Evolutionary conservation across 176 grass and related monocot species (phyloP).

Genomic region (Oryza officinalis): DNA sequence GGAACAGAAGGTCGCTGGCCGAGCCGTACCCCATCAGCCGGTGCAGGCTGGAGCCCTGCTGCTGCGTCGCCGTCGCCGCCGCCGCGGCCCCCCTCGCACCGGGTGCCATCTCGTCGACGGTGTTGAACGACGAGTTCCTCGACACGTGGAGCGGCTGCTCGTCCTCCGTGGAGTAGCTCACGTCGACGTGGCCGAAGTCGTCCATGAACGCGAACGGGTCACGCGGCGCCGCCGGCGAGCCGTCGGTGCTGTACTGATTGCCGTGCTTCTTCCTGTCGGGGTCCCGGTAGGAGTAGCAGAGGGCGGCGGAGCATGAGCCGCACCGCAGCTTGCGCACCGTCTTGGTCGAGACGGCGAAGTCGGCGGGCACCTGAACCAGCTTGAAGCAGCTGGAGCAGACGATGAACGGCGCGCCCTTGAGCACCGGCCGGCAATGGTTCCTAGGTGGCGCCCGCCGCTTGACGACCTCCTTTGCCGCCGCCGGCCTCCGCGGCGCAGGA

Average conservation of each 20-base stretch:
- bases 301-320: slow-evolving; percentile 67
- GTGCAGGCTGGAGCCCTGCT: slow-evolving; percentile 48
- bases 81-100: neutral
- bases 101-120: neutral
- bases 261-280: slow-evolving; percentile 41
- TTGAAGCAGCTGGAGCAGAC: slow-evolving; percentile 77
- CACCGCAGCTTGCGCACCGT: slow-evolving; percentile 65
- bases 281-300: slow-evolving; percentile 70
- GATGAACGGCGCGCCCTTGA: slow-evolving; percentile 88
- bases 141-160: slow-evolving; percentile 55
- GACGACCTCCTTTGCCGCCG: slow-evolving; percentile 19
- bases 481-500: neutral
- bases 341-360: slow-evolving; percentile 59
- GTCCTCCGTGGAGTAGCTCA: slow-evolving; percentile 63
- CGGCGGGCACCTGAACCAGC: slow-evolving; percentile 69
- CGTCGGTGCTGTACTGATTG: neutral
- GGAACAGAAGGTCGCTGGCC: slow-evolving; percentile 50
- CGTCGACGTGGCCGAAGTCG: slow-evolving; percentile 35
- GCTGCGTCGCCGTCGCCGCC: neutral
- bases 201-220: slow-evolving; percentile 44
- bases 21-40: slow-evolving; percentile 77
- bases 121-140: slow-evolving; percentile 62
- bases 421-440: slow-evolving; percentile 69
- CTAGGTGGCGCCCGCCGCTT: slow-evolving; percentile 38
- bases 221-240: slow-evolving; percentile 6